Percentiles rank a stretch among this genome's conserved stretches.
Conservation (phyloP, 495 filamentous ascomycete genomes). For the Mycothermus thermophilus region DNA sequence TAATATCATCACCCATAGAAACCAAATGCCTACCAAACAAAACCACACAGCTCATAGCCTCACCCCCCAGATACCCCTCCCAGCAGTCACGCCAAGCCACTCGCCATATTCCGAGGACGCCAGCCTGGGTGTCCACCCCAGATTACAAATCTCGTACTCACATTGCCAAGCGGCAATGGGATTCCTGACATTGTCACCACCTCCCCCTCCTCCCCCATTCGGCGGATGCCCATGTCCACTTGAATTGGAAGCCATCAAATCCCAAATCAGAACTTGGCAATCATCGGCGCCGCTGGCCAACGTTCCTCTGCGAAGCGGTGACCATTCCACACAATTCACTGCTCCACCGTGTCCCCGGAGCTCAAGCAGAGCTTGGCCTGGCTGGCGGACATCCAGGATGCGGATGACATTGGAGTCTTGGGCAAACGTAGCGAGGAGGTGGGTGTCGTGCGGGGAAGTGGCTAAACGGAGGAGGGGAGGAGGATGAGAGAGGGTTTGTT, state of each 20-base stretch:
- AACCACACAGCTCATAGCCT: too few relatives aligned
- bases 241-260: constrained; percentile 57
- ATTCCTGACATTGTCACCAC: constrained; percentile 43
- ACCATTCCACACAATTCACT: constrained; percentile 93
- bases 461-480: constrained; percentile 78
- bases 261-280: constrained; percentile 82
- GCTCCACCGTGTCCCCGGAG: constrained; percentile 79
- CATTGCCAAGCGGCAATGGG: constrained; percentile 84
- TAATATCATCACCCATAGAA: too few relatives aligned
- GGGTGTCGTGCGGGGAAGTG: constrained; percentile 88
- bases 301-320: constrained; percentile 68
- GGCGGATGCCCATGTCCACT: constrained; percentile 32
- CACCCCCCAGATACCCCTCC: constrained; percentile 75
- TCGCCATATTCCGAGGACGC: constrained; percentile 61
- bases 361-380: constrained; percentile 87
- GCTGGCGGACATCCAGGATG: constrained; percentile 92
- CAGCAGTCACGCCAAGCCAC: constrained; percentile 88
- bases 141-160: constrained; percentile 89
- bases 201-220: not conserved
- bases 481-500: constrained; percentile 64
- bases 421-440: constrained; percentile 92
- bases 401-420: constrained; percentile 85
- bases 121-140: constrained; percentile 85
- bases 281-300: constrained; percentile 91
- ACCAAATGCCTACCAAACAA: too few relatives aligned